Evolutionary conservation across 1,139 yeast species (phyloP), one percentile per base, ranked within the genome.

Genomic region (Candida freyschussii): DNA sequence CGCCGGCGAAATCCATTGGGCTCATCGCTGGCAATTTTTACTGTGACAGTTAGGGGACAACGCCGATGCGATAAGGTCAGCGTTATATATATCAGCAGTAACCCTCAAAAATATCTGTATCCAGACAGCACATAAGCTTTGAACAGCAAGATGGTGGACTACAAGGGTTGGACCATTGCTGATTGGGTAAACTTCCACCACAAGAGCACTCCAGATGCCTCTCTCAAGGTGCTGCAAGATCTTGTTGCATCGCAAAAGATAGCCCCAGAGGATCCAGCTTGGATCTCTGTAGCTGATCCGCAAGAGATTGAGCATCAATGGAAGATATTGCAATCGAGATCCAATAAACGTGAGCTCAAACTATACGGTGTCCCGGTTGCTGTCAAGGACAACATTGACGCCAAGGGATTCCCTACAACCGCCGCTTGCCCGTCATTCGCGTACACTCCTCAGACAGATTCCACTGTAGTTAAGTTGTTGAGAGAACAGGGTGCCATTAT

Each of bases 351-450:
- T n/a, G 32, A 44, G 3, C 50, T 65, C 20, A 59, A 60, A 3
- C 49, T 60, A 32, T 89, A 79, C 53, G 97, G 97, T 55, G 97
- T 91, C 2, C 98, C 98, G 1, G 72, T 86, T 30, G 97, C 96
- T 10, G 75, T 89, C 32, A 91, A 91, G 59, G 98, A 91, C 60
- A 91, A 91, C 57, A 91, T 91, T 40, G 97, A 91, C 53, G 96
- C 74, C 19, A 73, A 71, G 45, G 86, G 83, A 4, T 74, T 85
- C 47, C 67, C 73, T 22, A 91, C 98, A 8, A 89, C 98, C 1
- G 97, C 95, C 9, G 97, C 96, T 3, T 91, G 97, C 56, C 96
- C 96, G 0, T 70, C 91, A 2, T 89, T 69, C 55, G 67, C 75
- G 17, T 87, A 78, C 60, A 43, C 53, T 3, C 89, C 97, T 2